A percentile compares a stretch with the other conserved stretches of the same genome.
Conservation (phyloP, 371 early-diverging fungal species). For the Paraphysoderma sedebokerense region DNA sequence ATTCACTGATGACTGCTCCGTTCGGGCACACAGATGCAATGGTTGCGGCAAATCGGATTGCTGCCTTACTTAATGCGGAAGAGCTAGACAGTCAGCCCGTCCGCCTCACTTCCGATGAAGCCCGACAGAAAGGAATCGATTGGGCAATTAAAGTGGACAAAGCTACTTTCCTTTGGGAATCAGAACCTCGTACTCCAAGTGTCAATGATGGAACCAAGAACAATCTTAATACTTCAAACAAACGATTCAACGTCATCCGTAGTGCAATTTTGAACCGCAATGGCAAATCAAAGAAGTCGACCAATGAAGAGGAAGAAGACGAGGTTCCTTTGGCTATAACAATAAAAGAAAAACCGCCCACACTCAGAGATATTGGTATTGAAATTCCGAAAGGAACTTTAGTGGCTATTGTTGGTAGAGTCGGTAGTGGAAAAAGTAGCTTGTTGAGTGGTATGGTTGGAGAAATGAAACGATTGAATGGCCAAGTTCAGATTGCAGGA, state of each 20-base stretch:
- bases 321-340: slow-evolving; percentile 41
- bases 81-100: slow-evolving; percentile 35
- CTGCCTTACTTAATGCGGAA: slow-evolving; percentile 50
- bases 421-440: slow-evolving; percentile 77
- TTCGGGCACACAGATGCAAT: too few species aligned
- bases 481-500: slow-evolving; percentile 36
- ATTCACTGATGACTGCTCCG: slow-evolving; percentile 58
- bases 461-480: slow-evolving; percentile 51
- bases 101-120: too few species aligned
- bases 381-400: slow-evolving; percentile 39
- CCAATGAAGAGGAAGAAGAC: slow-evolving; percentile 13
- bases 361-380: slow-evolving; percentile 43
- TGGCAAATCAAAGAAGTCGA: too few species aligned
- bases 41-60: slow-evolving; percentile 62
- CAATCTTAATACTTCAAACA: too few species aligned
- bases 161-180: neutral
- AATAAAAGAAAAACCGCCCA: slow-evolving; percentile 22
- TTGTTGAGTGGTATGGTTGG: slow-evolving; percentile 69
- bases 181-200: too few species aligned
- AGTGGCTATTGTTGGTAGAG: slow-evolving; percentile 64
- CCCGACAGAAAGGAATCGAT: neutral
- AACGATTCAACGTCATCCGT: too few species aligned
- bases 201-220: too few species aligned
- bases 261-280: too few species aligned
- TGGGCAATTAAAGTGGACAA: neutral